Evolutionary conservation across 805 yeast species (phyloP), one percentile per base, ranked within the genome.

Genomic region (Yamadazyma akitaensis): DNA sequence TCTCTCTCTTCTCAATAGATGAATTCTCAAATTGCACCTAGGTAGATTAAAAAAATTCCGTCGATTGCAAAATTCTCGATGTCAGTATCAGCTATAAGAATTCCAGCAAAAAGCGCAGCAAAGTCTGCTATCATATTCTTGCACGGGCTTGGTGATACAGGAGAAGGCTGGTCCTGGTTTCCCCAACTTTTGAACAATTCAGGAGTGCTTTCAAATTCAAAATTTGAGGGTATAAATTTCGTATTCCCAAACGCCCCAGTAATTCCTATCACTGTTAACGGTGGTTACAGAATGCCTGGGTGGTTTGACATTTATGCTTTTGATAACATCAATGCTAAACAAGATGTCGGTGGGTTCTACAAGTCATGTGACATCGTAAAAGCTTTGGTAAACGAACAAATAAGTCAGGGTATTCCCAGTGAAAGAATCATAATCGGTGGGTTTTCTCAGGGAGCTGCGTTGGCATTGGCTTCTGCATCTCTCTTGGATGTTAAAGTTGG

Each of bases 61-160:
- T 11, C 3, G 32, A 28, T 13, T 28, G 32, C 32, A 28, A 28
- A 21, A 28, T 28, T 28, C 32, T 28, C 28, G 6, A 43, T 47
- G 50, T 43, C 47, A 24, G 35, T 47, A 4, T 43, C 59, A 13
- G 63, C 72, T 16, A 55, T 65, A 12, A 58, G 62, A 43, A 48
- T 64, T 2, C 57, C 65, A 2, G 71, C 73, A 2, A 42, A 53
- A 16, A 49, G 51, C 13, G 57, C 67, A 6, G 69, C 72, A 33
- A 46, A 37, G 17, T 32, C 47, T 12, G 81, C 90, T 1, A 69
- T 90, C 30, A 85, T 91, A 18, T 76, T 91, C 49, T 61, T 88
- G 45, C 98, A 94, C 62, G 98, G 99, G 0, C 72, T 92, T 14
- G 99, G 99, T 9, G 98, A 92, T 63, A 64, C 88, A 0, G 97